A percentile compares a stretch with the other conserved stretches of the same genome.
These are phyloP conservation scores for Exserohilum turcica DNA, from an alignment of 2,329 filamentous ascomycete genomes.

Conservation along the genomic window DNA sequence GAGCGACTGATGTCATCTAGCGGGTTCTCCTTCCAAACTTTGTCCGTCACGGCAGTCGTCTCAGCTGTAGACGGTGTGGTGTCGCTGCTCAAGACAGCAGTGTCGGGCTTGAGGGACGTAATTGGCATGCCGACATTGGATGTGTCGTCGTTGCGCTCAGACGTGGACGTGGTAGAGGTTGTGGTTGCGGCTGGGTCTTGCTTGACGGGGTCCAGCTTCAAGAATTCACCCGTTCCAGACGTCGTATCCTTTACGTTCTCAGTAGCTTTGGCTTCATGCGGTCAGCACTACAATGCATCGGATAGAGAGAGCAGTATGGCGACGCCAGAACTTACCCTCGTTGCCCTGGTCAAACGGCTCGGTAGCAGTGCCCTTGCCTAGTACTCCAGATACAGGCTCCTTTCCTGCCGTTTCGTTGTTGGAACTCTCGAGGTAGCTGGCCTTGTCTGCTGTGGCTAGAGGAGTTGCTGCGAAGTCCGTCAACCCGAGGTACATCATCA, in stretches of 20 bases:
- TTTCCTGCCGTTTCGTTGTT: conserved; percentile 49
- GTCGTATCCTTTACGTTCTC: conserved; percentile 6
- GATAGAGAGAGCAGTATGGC: background rate
- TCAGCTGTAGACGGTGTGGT: conserved; percentile 31
- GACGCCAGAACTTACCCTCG: conserved; percentile 4
- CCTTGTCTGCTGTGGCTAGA: conserved; percentile 16
- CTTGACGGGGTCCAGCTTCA: conserved; percentile 22
- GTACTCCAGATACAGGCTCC: conserved; percentile 76
- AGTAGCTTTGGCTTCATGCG: conserved; percentile 9
- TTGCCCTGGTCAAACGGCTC: conserved; percentile 85
- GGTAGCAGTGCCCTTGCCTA: conserved; percentile 68
- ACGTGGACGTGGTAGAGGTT: conserved; percentile 15
- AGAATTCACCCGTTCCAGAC: conserved; percentile 18
- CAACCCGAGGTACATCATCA: conserved; percentile 4
- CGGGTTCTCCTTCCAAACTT: conserved; percentile 35
- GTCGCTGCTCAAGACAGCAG: conserved; percentile 22
- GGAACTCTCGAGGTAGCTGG: conserved; percentile 13
- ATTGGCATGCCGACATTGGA: conserved; percentile 24
- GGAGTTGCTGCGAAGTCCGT: conserved; percentile 20
- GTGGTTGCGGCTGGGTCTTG: conserved; percentile 8
- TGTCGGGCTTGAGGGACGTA: conserved; percentile 26
- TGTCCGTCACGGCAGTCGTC: conserved; percentile 38
- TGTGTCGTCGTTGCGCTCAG: conserved; percentile 19
- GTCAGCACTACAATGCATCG: background rate
- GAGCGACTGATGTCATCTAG: conserved; percentile 33